Evolutionary conservation across 306 rosid genomes (phyloP).

Genomic region (Glycine latifolia): DNA sequence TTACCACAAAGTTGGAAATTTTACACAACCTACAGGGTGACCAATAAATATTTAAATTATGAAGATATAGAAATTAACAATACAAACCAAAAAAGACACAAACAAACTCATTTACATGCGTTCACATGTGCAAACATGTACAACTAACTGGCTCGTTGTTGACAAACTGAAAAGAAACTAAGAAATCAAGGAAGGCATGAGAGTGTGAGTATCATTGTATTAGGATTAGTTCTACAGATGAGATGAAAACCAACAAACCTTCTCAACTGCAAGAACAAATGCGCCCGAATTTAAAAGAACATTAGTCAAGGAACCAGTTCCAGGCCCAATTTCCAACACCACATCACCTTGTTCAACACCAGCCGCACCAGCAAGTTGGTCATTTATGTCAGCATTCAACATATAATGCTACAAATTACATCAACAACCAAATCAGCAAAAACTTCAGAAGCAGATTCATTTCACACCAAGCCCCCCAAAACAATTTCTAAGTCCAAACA

Average conservation of each 20-base stretch:
- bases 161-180: conserved; percentile 34
- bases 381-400: conserved; percentile 80
- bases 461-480: conserved; percentile 5
- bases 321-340: conserved; percentile 91
- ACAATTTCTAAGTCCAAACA: background rate
- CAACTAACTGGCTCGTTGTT: conserved; percentile 2
- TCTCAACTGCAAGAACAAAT: conserved; percentile 81
- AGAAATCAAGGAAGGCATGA: conserved; percentile 22
- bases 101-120: conserved; percentile 28
- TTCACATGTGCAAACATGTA: background rate
- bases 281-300: conserved; percentile 77
- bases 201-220: background rate
- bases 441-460: conserved; percentile 7
- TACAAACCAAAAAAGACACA: background rate
- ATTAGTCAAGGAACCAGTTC: conserved; percentile 91
- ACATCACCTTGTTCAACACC: conserved; percentile 72
- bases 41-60: background rate
- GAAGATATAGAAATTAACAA: background rate
- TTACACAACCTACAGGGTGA: background rate
- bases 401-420: conserved; percentile 78
- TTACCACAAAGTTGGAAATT: conserved; percentile 15
- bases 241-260: conserved; percentile 60
- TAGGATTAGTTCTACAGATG: conserved; percentile 10
- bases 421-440: conserved; percentile 36
- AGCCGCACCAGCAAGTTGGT: conserved; percentile 74